These are phyloP conservation scores for Cryptosporidium parvum DNA, from an alignment of 169 alveolate species.

Conservation along the genomic window DNA sequence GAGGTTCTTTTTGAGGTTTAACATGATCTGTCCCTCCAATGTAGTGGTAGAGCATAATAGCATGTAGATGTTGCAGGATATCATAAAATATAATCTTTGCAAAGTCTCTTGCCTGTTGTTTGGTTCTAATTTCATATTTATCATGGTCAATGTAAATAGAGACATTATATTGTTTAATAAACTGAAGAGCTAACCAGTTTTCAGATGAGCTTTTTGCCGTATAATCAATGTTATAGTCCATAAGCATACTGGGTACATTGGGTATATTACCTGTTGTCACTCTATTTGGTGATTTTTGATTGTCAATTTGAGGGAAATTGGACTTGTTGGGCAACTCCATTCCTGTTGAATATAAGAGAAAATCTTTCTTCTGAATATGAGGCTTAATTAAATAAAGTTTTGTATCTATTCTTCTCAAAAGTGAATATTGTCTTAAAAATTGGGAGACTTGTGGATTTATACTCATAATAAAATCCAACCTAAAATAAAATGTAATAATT, in stretches of 20 bases:
- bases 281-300: slow-evolving; percentile 23
- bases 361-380: slow-evolving; percentile 45
- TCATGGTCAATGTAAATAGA: slow-evolving; percentile 58
- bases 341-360: slow-evolving; percentile 44
- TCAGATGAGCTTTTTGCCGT: slow-evolving; percentile 73
- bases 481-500: slow-evolving; percentile 59
- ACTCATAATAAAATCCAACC: slow-evolving; percentile 70
- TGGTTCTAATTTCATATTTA: slow-evolving; percentile 56
- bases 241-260: slow-evolving; percentile 51
- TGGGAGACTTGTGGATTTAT: slow-evolving; percentile 66
- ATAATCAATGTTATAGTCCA: slow-evolving; percentile 63
- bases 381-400: slow-evolving; percentile 67
- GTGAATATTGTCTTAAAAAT: slow-evolving; percentile 44
- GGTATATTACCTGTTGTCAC: slow-evolving; percentile 59
- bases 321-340: background rate
- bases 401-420: slow-evolving; percentile 62
- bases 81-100: slow-evolving; percentile 55
- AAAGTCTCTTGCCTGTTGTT: slow-evolving; percentile 75
- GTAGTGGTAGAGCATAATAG: slow-evolving; percentile 73
- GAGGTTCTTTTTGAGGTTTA: slow-evolving; percentile 14
- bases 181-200: slow-evolving; percentile 71
- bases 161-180: slow-evolving; percentile 63
- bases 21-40: slow-evolving; percentile 72
- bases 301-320: background rate
- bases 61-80: slow-evolving; percentile 53